Evolutionary conservation across 2,329 filamentous ascomycete genomes (phyloP).

Genomic region (Penicillium sp.): DNA sequence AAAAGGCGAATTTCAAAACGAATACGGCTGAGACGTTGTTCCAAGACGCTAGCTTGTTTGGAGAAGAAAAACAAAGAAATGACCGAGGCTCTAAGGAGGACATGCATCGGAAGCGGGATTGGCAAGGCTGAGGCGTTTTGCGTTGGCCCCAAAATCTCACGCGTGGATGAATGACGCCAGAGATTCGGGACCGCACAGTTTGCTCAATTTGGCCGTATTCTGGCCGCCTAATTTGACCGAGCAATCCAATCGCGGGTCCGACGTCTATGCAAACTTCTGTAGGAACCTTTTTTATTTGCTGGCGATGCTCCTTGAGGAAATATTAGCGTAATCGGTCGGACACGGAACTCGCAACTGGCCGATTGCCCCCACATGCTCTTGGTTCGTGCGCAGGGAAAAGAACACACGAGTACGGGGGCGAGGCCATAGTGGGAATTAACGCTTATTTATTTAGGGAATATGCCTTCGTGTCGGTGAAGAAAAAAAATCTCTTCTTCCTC

Average conservation of each 20-base stretch:
- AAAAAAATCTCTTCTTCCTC: slow-evolving; percentile 1
- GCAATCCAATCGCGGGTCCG: not conserved
- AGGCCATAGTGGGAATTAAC: not conserved
- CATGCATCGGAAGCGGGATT: not conserved
- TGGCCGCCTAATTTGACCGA: not conserved
- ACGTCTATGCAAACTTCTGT: not conserved
- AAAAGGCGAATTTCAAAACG: not conserved
- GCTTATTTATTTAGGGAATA: not conserved
- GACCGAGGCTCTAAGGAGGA: not conserved
- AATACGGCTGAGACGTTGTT: not conserved
- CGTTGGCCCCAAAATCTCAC: not conserved
- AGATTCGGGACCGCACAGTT: not conserved
- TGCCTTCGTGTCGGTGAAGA: not conserved
- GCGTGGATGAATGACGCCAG: not conserved
- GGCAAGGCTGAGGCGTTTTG: not conserved
- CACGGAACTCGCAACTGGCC: not conserved
- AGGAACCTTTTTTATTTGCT: not conserved
- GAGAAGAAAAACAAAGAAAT: not conserved
- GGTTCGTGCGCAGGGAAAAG: slow-evolving; percentile 9
- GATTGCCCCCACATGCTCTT: not conserved
- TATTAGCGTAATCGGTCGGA: not conserved
- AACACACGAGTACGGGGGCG: slow-evolving; percentile 18
- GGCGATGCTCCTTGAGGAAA: not conserved
- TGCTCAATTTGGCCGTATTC: not conserved
- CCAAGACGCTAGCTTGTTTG: not conserved